Percentiles rank a stretch among this genome's conserved stretches.
These are phyloP conservation scores for Fusarium globosum DNA, from an alignment of 2,329 filamentous ascomycete species.

Conservation along the genomic window DNA sequence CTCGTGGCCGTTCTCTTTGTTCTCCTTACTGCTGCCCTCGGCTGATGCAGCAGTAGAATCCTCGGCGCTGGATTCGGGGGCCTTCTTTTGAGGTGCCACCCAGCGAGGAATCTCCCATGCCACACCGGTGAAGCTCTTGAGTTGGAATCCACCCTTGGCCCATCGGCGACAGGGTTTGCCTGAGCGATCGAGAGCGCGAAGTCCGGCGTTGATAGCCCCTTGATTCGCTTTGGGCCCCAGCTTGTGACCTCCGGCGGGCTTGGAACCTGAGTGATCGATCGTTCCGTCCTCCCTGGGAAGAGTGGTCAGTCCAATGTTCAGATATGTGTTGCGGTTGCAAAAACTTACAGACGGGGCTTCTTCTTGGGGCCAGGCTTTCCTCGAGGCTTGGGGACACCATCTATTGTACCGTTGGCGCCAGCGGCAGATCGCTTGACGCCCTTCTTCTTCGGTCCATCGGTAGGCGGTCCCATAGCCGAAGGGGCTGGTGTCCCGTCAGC, in stretches of 20 bases:
- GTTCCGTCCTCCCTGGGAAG: constrained; percentile 69
- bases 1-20: constrained; percentile 68
- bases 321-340: background rate
- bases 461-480: constrained; percentile 68
- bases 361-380: constrained; percentile 97
- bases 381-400: constrained; percentile 74
- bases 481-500: constrained; percentile 64
- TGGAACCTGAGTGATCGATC: constrained; percentile 66
- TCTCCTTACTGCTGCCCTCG: constrained; percentile 71
- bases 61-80: constrained; percentile 58
- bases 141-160: constrained; percentile 81
- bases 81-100: constrained; percentile 75
- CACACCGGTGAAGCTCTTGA: constrained; percentile 94
- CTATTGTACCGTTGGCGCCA: constrained; percentile 70
- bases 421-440: constrained; percentile 76
- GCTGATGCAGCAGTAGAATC: constrained; percentile 60
- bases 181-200: constrained; percentile 91
- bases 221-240: constrained; percentile 96
- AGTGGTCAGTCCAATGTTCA: constrained; percentile 44
- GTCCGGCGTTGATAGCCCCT: constrained; percentile 95
- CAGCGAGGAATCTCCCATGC: constrained; percentile 85
- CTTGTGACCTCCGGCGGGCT: constrained; percentile 74
- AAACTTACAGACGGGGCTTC: constrained; percentile 89
- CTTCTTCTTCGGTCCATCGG: constrained; percentile 77
- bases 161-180: constrained; percentile 94